Conservation (phyloP, 2,329 filamentous ascomycete species). For the Alternaria longipes region DNA sequence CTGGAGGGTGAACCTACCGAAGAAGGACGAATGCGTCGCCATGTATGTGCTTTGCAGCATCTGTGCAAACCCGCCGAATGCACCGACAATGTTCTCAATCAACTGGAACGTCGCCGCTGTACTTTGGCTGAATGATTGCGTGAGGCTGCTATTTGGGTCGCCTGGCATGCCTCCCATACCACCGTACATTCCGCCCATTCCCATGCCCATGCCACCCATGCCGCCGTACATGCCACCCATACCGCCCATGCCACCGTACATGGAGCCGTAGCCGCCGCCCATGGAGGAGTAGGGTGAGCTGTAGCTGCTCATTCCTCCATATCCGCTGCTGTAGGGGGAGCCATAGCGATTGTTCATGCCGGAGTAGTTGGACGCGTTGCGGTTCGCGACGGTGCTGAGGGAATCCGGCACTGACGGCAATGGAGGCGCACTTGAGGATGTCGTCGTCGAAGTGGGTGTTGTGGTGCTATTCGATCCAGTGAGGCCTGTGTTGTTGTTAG, state of each 20-base stretch:
- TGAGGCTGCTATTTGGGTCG: slow-evolving; percentile 88
- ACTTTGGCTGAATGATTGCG: slow-evolving; percentile 93
- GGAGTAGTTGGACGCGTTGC: slow-evolving; percentile 86
- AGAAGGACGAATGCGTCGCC: slow-evolving; percentile 98
- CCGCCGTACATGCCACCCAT: slow-evolving; percentile 50
- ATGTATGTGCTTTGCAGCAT: slow-evolving; percentile 99
- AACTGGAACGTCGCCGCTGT: slow-evolving; percentile 98
- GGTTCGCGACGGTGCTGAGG: slow-evolving; percentile 81
- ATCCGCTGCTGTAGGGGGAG: slow-evolving; percentile 59
- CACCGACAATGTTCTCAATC: slow-evolving; percentile 94
- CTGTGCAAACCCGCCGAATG: slow-evolving; percentile 96
- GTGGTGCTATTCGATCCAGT: slow-evolving; percentile 50
- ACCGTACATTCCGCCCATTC: slow-evolving; percentile 59
- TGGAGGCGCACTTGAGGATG: slow-evolving; percentile 65
- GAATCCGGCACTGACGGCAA: slow-evolving; percentile 83
- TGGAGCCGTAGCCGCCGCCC: slow-evolving; percentile 54
- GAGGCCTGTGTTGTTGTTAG: slow-evolving; percentile 45
- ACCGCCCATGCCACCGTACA: slow-evolving; percentile 53
- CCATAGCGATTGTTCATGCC: slow-evolving; percentile 64
- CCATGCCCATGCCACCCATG: slow-evolving; percentile 48
- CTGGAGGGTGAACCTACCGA: slow-evolving; percentile 69
- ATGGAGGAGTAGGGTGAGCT: slow-evolving; percentile 65
- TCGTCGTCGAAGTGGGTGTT: slow-evolving; percentile 54
- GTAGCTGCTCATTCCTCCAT: slow-evolving; percentile 63
- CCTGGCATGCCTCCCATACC: slow-evolving; percentile 56